A percentile compares a stretch with the other conserved stretches of the same genome.
phyloP scores from a whole-genome alignment of 2,329 filamentous ascomycete species.

The Ophiostoma ulmi region DNA sequence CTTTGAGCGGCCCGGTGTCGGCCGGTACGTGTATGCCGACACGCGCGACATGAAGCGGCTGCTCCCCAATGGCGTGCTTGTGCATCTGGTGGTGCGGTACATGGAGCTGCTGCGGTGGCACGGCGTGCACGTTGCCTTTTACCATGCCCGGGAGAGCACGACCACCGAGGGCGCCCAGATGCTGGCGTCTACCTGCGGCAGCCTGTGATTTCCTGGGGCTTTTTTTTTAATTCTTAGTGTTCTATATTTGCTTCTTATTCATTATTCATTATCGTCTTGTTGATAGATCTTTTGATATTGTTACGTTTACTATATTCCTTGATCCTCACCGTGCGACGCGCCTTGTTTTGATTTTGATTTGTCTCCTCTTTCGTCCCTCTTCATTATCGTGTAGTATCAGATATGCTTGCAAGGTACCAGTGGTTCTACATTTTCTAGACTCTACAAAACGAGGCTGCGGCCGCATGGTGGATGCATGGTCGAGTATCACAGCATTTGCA shows the following conservation, averaged over 20 bases:
- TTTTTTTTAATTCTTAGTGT: neutral
- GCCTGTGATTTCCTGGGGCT: neutral
- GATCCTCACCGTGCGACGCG: neutral
- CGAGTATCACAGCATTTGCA: neutral
- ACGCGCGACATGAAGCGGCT: neutral
- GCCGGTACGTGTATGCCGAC: conserved; percentile 16
- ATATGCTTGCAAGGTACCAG: neutral
- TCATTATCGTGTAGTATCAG: neutral
- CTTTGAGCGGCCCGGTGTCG: conserved; percentile 16
- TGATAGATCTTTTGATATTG: too few relatives aligned
- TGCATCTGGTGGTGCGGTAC: conserved; percentile 20
- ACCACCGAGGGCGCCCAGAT: neutral
- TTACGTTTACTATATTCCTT: neutral
- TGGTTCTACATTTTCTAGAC: too few relatives aligned
- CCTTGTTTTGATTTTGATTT: neutral
- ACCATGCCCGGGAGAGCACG: neutral
- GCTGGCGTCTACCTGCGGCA: neutral
- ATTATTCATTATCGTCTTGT: too few relatives aligned
- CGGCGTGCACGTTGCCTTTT: conserved; percentile 20
- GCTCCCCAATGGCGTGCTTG: conserved; percentile 19
- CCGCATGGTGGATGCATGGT: neutral
- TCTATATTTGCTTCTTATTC: too few relatives aligned
- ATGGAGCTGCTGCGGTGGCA: conserved; percentile 20
- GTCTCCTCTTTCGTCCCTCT: neutral
- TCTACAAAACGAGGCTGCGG: neutral